These are phyloP conservation scores for Calycina herbarum DNA, from an alignment of 2,329 filamentous ascomycete genomes.

Conservation along the genomic window DNA sequence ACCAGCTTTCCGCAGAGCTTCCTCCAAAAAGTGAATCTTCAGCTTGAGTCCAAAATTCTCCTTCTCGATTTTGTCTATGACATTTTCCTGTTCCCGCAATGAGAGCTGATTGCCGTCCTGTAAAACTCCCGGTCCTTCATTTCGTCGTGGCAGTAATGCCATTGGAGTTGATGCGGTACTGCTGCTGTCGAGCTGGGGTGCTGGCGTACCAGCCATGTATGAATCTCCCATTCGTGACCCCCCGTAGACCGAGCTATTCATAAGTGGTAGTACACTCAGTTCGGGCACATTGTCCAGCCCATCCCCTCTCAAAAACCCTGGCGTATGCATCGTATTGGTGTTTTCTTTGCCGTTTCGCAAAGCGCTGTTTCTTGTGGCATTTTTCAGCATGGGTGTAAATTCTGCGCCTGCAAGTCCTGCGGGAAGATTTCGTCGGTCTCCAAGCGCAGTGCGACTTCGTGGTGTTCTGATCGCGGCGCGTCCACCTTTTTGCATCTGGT, in stretches of 20 bases:
- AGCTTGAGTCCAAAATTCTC: constrained; percentile 97
- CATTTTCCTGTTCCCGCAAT: constrained; percentile 89
- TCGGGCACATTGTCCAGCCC: constrained; percentile 64
- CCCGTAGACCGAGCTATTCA: constrained; percentile 71
- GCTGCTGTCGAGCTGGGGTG: constrained; percentile 75
- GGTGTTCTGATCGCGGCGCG: constrained; percentile 66
- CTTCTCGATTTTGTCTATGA: constrained; percentile 95
- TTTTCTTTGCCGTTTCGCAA: constrained; percentile 65
- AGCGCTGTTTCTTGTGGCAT: constrained; percentile 69
- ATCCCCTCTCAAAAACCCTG: constrained; percentile 61
- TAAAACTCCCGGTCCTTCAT: constrained; percentile 65
- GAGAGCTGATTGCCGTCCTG: constrained; percentile 90
- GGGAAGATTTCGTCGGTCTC: constrained; percentile 70
- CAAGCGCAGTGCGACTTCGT: constrained; percentile 65
- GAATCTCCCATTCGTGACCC: constrained; percentile 59
- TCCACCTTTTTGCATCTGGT: constrained; percentile 69
- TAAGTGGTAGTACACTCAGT: constrained; percentile 71
- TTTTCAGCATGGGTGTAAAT: constrained; percentile 93
- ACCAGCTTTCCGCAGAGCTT: constrained; percentile 81
- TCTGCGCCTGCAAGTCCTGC: constrained; percentile 65
- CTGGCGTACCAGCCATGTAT: constrained; percentile 67
- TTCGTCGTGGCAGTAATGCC: constrained; percentile 63
- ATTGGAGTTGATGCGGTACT: constrained; percentile 83
- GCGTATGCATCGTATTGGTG: constrained; percentile 58
- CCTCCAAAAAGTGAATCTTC: constrained; percentile 95